Conservation (phyloP, 2,329 filamentous ascomycete species). For the Scytalidium sp. region DNA sequence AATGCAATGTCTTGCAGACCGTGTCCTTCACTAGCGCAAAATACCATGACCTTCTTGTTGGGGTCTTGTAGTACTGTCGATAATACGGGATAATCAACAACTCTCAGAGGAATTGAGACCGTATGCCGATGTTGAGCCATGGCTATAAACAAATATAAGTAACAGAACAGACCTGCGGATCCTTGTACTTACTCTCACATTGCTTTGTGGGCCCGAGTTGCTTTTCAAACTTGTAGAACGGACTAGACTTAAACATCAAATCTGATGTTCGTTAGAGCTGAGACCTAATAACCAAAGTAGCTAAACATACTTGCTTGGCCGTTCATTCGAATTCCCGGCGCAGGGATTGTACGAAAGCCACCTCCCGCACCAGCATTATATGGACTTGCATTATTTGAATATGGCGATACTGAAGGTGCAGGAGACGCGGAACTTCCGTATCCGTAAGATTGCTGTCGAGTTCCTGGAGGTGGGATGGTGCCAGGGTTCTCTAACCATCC, state of each 20-base stretch:
- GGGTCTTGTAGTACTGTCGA: slow-evolving; percentile 19
- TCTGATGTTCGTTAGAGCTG: slow-evolving; percentile 17
- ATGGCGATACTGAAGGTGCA: slow-evolving; percentile 2
- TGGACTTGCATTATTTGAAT: not conserved
- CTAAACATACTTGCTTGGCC: slow-evolving; percentile 6
- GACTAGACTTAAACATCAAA: slow-evolving; percentile 69
- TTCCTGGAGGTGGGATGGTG: slow-evolving; percentile 1
- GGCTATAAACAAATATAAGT: slow-evolving; percentile 19
- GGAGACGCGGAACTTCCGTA: slow-evolving; percentile 15
- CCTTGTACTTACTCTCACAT: slow-evolving; percentile 64
- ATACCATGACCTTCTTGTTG: slow-evolving; percentile 69
- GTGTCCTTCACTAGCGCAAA: slow-evolving; percentile 67
- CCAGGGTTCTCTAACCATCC: slow-evolving; percentile 21
- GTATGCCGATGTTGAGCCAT: slow-evolving; percentile 37
- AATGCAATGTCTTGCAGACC: slow-evolving; percentile 78
- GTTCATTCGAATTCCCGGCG: not conserved
- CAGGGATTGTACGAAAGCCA: not conserved
- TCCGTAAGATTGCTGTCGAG: not conserved
- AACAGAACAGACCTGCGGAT: not conserved
- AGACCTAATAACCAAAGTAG: not conserved
- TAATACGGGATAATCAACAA: slow-evolving; percentile 42
- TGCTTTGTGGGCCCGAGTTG: slow-evolving; percentile 62
- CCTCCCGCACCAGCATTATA: slow-evolving; percentile 2
- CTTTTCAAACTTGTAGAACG: slow-evolving; percentile 74
- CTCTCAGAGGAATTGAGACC: slow-evolving; percentile 54